Percentiles rank a stretch among this genome's conserved stretches.
phyloP scores from a whole-genome alignment of 345 rosid species.

The Bruguiera parviflora region DNA sequence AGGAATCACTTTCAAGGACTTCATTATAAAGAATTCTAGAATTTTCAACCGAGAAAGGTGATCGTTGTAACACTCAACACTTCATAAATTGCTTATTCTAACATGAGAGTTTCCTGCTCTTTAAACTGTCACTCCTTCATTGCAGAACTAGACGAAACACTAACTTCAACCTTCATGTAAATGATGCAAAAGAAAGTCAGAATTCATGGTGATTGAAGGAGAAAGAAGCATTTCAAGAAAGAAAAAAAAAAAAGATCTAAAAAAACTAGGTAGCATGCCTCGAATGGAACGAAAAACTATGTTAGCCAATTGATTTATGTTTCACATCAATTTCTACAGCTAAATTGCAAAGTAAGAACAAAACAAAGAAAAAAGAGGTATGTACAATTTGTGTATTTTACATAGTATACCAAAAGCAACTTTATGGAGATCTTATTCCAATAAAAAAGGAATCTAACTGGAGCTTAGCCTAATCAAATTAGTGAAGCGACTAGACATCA shows the following conservation, averaged over 20 bases:
- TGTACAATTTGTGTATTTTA: too few species aligned
- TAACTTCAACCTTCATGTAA: slow-evolving; percentile 30
- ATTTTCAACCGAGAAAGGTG: not conserved
- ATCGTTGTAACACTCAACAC: not conserved
- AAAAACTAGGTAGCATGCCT: not conserved
- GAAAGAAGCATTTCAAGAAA: not conserved
- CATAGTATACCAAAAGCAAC: too few species aligned
- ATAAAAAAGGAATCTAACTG: too few species aligned
- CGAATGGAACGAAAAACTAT: not conserved
- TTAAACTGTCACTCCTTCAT: slow-evolving; percentile 33
- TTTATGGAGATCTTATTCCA: too few species aligned
- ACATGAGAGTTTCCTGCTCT: slow-evolving; percentile 19
- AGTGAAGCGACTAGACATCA: too few species aligned
- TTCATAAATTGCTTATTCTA: not conserved
- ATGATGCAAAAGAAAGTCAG: not conserved
- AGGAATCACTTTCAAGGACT: not conserved
- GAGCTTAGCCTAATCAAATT: too few species aligned
- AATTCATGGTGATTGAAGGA: not conserved
- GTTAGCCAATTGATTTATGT: too few species aligned
- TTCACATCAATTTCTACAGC: too few species aligned
- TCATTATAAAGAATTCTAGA: not conserved
- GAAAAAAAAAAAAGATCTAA: not conserved
- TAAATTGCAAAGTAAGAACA: too few species aligned
- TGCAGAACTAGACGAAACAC: slow-evolving; percentile 33
- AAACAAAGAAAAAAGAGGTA: too few species aligned